Base-by-base conservation (phyloP, 495 filamentous ascomycete genomes). In the Penicillium simplicissimum region DNA sequence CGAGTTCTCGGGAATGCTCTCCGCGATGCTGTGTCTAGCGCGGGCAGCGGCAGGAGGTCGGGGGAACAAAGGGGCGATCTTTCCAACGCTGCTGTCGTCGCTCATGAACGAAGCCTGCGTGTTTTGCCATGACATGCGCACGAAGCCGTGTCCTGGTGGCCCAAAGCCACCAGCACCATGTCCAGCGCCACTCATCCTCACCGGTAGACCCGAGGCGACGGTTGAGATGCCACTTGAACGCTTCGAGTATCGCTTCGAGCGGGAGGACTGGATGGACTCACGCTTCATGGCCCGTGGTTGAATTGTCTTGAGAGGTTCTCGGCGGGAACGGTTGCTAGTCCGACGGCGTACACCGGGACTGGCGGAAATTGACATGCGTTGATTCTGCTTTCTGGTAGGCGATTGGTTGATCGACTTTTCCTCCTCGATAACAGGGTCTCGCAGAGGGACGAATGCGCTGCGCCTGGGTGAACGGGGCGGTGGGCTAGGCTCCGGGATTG, bases 101-200 rank as follows among this genome's bases (percentile, higher is more conserved):
- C 73, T 81, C 49, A 72, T 69, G 8, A 78, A 63, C 2, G 76
- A 77, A 2, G 59, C 62, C 31, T 74, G 70, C 0, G 74, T 74
- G 45, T 79, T 81, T 52, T 81, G 79, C 81, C 80, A 83, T 19
- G 81, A 82, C 43, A 69, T 62, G n/a, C 76, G 71, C 8, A 82
- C 78, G 6, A 78, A 59, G 11, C 79, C 79, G 52, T 75, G 76
- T 33, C 76, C 77, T 4, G 74, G 73, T 40, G 79, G 79, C 17
- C 80, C 80, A 51, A 79, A 77, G 10, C 76, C 78, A 55, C 78
- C 80, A n/a, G 78, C 76, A 10, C 80, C 80, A 64, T 81, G 81
- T 1, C 80, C 80, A 31, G 79, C 75, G 19, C 80, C 81, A 57
- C 78, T 79, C 21, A 78, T 67, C 55, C 78, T 66, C 3, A 76